Conservation (phyloP, 371 early-diverging fungal species). For the Mucor piriformis region DNA sequence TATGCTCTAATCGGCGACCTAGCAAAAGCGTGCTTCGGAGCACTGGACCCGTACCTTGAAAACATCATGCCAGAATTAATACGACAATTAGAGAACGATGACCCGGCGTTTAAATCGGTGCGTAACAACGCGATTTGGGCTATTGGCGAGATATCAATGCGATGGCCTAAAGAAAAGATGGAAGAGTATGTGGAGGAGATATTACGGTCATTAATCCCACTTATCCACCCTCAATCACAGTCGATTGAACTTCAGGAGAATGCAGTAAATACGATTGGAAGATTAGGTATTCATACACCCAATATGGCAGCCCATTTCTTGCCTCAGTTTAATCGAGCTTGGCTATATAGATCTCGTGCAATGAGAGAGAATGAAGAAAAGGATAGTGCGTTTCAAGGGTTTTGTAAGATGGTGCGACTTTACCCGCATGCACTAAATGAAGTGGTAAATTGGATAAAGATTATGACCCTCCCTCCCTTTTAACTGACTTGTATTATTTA, state of each 20-base stretch:
- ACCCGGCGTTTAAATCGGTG: conserved; percentile 61
- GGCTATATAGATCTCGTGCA: conserved; percentile 66
- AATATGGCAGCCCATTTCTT: conserved; percentile 69
- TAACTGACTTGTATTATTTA: conserved; percentile 18
- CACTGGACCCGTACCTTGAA: conserved; percentile 71
- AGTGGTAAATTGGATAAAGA: conserved; percentile 26
- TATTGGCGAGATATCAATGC: conserved; percentile 89
- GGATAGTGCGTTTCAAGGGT: conserved; percentile 87
- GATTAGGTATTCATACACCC: conserved; percentile 83
- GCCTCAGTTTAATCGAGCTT: conserved; percentile 67
- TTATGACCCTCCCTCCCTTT: not conserved
- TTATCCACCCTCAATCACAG: conserved; percentile 55
- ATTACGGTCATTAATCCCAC: conserved; percentile 71
- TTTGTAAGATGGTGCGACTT: conserved; percentile 78
- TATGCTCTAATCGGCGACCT: conserved; percentile 95
- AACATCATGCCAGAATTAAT: conserved; percentile 77
- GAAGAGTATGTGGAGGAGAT: conserved; percentile 69
- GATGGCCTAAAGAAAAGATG: conserved; percentile 63
- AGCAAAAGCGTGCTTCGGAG: conserved; percentile 80
- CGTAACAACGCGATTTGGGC: conserved; percentile 97
- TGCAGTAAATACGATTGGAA: conserved; percentile 88
- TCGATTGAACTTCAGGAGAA: conserved; percentile 76
- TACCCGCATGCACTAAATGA: conserved; percentile 81
- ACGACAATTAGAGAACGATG: conserved; percentile 67
- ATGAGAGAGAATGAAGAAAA: conserved; percentile 90